Percentiles rank a stretch among this genome's conserved stretches.
phyloP scores from a whole-genome alignment of 805 yeast genomes.

The Phaffomyces opuntiae region DNA sequence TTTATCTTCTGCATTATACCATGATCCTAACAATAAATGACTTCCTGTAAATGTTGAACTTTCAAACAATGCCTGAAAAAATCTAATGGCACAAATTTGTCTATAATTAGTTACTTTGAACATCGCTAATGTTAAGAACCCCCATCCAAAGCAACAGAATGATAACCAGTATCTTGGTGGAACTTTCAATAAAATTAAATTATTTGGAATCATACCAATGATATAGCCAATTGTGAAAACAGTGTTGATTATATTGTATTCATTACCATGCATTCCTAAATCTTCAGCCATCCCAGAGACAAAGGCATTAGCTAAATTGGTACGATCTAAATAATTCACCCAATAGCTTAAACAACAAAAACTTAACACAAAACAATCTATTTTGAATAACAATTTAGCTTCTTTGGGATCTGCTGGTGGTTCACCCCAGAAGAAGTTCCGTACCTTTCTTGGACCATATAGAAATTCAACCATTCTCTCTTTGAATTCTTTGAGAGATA shows the following conservation, averaged over 20 bases:
- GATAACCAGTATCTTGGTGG: constrained; percentile 53
- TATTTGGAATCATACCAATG: constrained; percentile 56
- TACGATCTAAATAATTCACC: constrained; percentile 52
- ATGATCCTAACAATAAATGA: constrained; percentile 46
- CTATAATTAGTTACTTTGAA: constrained; percentile 38
- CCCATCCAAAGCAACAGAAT: constrained; percentile 52
- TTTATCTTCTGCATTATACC: constrained; percentile 38
- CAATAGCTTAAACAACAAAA: constrained; percentile 19
- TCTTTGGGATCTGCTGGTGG: constrained; percentile 20
- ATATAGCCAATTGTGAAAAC: constrained; percentile 56
- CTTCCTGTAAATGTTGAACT: constrained; percentile 49
- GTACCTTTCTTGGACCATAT: constrained; percentile 8
- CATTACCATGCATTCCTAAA: constrained; percentile 37
- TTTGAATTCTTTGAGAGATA: too few relatives aligned
- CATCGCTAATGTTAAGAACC: constrained; percentile 43
- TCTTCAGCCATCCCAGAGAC: constrained; percentile 65
- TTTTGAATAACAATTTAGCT: constrained; percentile 17
- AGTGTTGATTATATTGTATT: constrained; percentile 46
- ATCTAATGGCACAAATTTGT: constrained; percentile 50
- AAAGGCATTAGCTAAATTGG: constrained; percentile 51
- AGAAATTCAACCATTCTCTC: constrained; percentile 5
- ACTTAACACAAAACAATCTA: constrained; percentile 21
- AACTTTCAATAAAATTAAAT: constrained; percentile 41
- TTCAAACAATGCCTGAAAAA: constrained; percentile 56
- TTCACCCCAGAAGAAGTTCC: constrained; percentile 20